phyloP scores from a whole-genome alignment of 73 alveolate genomes.

The Durusdinium trenchii region DNA sequence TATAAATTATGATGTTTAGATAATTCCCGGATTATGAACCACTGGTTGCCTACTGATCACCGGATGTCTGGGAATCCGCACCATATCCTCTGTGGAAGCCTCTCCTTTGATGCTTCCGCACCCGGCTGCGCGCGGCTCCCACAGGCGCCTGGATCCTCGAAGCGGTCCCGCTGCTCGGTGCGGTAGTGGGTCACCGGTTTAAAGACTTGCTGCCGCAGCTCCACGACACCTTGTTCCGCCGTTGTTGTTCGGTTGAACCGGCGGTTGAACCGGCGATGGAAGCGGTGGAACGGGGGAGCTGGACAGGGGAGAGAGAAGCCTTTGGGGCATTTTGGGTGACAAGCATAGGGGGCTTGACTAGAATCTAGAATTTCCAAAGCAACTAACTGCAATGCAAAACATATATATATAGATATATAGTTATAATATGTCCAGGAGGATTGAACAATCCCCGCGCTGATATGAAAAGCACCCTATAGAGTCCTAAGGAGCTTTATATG shows the following conservation, averaged over 20 bases:
- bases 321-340: neutral
- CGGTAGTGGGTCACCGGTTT: constrained; percentile 67
- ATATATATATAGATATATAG: neutral
- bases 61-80: too few relatives aligned
- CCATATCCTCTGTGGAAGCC: too few relatives aligned
- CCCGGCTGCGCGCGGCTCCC: too few relatives aligned
- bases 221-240: constrained; percentile 29
- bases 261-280: neutral
- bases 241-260: too few relatives aligned
- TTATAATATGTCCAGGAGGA: too few relatives aligned
- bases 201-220: constrained; percentile 65
- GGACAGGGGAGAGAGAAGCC: neutral
- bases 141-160: constrained; percentile 75
- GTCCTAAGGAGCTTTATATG: too few relatives aligned
- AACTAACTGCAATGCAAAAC: neutral
- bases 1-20: too few relatives aligned
- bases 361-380: neutral
- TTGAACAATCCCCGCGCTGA: too few relatives aligned
- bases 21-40: too few relatives aligned
- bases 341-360: neutral
- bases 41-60: too few relatives aligned
- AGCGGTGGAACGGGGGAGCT: neutral
- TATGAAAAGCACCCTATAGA: too few relatives aligned
- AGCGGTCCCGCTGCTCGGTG: constrained; percentile 93
- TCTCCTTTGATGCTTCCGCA: too few relatives aligned